Evolutionary conservation across 306 rosid species (phyloP), one percentile per base, ranked within the genome.

Genomic region (Urtica urens): DNA sequence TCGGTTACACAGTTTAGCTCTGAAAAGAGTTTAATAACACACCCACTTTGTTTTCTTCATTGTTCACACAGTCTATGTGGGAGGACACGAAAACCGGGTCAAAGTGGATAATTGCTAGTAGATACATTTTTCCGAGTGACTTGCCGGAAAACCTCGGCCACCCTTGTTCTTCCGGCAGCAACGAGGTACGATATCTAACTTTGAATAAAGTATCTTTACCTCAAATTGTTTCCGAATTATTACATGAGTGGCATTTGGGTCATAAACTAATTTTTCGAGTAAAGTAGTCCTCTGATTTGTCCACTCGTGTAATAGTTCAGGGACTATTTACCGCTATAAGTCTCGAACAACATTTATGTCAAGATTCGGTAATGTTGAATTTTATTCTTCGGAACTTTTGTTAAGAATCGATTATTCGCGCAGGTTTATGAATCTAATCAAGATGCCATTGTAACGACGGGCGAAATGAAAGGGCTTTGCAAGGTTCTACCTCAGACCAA

Each of bases 391-490:
- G n/a, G n/a, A n/a, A n/a, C n/a, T n/a, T n/a, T n/a, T n/a, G n/a
- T n/a, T n/a, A n/a, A n/a, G n/a, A n/a, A n/a, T n/a, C n/a, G 10
- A 41, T 43, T 46, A 53, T 40, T 52, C 63, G 45, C 20, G 49
- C 51, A 92, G 99, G 94, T 92, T 18, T 85, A 85, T 57, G 79
- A 82, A 62, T 81, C 96, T 50, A 75, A 81, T 69, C 73, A 78
- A 56, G 69, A 73, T 38, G 60, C 76, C 60, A 66, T 74, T 48
- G 74, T 77, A 73, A 73, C 67, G 85, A 86, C 71, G 48, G 79
- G 82, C 41, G 59, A 68, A 56, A 77, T 92, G 62, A 78, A 43
- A 55, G 93, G 99, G 26, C 93, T 71, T 6, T 85, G 99, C 50
- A 75, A 77, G 75, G 84, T 92, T 70, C 86, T 92, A 43, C 78